Conservation (phyloP, 768 basidiomycete genomes). For the Infundibulicybe gibba region DNA sequence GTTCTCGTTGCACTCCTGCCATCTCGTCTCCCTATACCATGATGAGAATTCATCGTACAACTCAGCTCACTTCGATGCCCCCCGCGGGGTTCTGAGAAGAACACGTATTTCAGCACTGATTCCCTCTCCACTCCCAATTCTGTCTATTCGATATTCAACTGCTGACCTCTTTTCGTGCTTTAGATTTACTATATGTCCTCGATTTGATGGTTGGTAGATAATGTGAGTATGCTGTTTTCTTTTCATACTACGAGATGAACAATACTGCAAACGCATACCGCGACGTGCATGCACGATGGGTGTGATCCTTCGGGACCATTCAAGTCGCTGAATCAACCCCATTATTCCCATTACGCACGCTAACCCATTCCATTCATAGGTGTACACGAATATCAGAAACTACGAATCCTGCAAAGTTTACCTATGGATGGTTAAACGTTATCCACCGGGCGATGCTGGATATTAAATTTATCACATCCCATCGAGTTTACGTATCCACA, state of each 20-base stretch:
- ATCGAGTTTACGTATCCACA: too few species aligned
- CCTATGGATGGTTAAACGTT: too few species aligned
- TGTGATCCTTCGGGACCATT: conserved; percentile 72
- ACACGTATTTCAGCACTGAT: conserved; percentile 39
- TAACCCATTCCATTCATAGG: too few species aligned
- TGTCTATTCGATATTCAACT: background rate
- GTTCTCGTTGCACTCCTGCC: background rate
- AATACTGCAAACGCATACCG: conserved; percentile 36
- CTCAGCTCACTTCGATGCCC: conserved; percentile 69
- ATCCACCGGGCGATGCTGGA: too few species aligned
- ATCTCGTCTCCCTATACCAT: background rate
- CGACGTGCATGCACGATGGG: conserved; percentile 64
- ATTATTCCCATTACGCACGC: background rate
- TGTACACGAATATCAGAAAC: too few species aligned
- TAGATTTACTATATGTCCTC: background rate
- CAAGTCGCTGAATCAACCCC: conserved; percentile 67
- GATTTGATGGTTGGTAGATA: too few species aligned
- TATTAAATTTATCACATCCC: too few species aligned
- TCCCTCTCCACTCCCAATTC: background rate
- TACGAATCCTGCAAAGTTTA: too few species aligned
- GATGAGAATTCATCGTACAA: conserved; percentile 16
- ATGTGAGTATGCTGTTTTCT: conserved; percentile 22
- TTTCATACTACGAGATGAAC: conserved; percentile 13
- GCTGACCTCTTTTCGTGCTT: background rate
- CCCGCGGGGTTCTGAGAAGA: conserved; percentile 47